Evolutionary conservation across 768 basidiomycete genomes (phyloP).

Genomic region (Russula earlei): DNA sequence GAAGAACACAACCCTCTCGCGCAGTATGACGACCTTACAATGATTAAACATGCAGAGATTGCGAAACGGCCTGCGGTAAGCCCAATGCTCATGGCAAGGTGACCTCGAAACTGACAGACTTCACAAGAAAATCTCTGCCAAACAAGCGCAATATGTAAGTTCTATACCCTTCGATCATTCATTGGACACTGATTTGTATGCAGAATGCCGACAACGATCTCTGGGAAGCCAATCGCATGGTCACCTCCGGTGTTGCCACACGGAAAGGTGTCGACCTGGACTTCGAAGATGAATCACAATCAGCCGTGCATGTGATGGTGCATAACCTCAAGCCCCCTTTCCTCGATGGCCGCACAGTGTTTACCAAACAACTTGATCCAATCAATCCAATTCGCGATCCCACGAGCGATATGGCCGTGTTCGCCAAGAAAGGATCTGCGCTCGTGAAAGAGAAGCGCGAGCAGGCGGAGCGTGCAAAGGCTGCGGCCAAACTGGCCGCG

Average conservation of each 20-base stretch:
- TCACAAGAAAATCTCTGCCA: slow-evolving; percentile 76
- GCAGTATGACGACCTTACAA: slow-evolving; percentile 81
- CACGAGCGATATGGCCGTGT: slow-evolving; percentile 91
- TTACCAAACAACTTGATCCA: slow-evolving; percentile 93
- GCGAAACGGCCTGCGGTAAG: slow-evolving; percentile 65
- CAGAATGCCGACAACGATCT: slow-evolving; percentile 97
- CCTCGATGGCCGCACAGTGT: slow-evolving; percentile 91
- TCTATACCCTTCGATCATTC: neutral
- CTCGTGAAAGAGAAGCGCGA: slow-evolving; percentile 94
- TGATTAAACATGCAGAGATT: slow-evolving; percentile 63
- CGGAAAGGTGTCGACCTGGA: slow-evolving; percentile 83
- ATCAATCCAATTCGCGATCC: slow-evolving; percentile 93
- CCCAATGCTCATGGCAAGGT: slow-evolving; percentile 8
- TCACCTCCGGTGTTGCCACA: slow-evolving; percentile 89
- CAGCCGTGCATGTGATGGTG: slow-evolving; percentile 94
- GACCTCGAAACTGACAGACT: slow-evolving; percentile 18
- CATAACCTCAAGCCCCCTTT: slow-evolving; percentile 97
- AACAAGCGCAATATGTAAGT: slow-evolving; percentile 92
- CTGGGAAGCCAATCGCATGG: slow-evolving; percentile 98
- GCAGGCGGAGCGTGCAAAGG: slow-evolving; percentile 91
- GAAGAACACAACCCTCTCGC: slow-evolving; percentile 89
- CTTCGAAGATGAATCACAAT: slow-evolving; percentile 93
- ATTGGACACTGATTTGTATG: slow-evolving; percentile 6
- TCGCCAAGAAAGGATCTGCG: slow-evolving; percentile 93
- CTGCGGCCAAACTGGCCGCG: slow-evolving; percentile 89